Base-by-base conservation (phyloP, 257 asterid species). In the Ehretia macrophylla region DNA sequence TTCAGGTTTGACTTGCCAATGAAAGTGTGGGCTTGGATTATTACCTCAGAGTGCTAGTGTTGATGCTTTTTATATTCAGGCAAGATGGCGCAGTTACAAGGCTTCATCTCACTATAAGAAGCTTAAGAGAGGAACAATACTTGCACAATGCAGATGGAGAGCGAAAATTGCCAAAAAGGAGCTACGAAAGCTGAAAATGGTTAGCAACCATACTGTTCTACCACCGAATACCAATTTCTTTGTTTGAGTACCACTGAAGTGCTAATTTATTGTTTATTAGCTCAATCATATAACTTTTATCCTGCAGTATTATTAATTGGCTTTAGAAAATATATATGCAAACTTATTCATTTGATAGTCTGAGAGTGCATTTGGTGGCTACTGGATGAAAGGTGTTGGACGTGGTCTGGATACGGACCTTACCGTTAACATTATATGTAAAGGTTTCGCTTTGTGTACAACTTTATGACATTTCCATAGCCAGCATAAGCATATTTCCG, bases 161-260 rank as follows among this genome's bases (percentile, higher is more conserved):
- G 97, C 89, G 62, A 86, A 58, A 83, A 65, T 71, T 68, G 96
- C 97, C 21, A 84, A 71, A 73, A 79, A 57, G 62, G 97, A 93
- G 77, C 59, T 93, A 62, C 85, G 92, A 72, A 89, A 83, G 83
- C 97, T 93, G 55, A 93, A 89, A 86, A 76, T 74, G 95, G 99
- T 88, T 66, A 61, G 84, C 19, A 62, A 55, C 61, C 51, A 42
- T 70, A 55, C 65, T 66, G 61, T 69, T 56, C 60, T 65, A 27
- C 56, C 66, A 13, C 61, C 51, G 64, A 62, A 70, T 27, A 27
- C 35, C 35, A 27, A 27, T 6, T 27, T 27, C 35, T 27, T 27
- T 3, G 35, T 27, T 6, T 27, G 35, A 27, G 35, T 27, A 27
- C 59, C 65, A 13, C 61, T 55, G 64, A 62, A 72, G 32, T 60